These are phyloP conservation scores for Cladosporium sp. DNA, from an alignment of 2,329 filamentous ascomycete genomes.

Conservation along the genomic window DNA sequence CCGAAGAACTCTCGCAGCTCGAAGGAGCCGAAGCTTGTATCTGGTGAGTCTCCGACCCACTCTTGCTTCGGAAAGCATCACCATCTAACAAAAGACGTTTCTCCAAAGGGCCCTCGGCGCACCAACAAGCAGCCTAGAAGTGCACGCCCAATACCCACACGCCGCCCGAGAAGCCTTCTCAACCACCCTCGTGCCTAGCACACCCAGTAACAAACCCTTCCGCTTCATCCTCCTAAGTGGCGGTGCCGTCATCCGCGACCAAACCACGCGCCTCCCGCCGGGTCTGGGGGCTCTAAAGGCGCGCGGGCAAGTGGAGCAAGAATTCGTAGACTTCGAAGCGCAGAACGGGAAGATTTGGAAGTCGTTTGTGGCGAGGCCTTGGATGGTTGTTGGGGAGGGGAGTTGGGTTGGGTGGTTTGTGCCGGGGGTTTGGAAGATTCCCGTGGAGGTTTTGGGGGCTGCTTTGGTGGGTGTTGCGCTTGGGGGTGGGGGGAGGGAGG, in stretches of 20 bases:
- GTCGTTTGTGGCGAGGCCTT: constrained; percentile 23
- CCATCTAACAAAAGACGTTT: constrained; percentile 15
- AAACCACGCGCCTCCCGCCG: constrained; percentile 22
- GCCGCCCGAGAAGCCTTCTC: constrained; percentile 30
- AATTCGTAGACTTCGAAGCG: constrained; percentile 22
- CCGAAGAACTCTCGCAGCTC: constrained; percentile 35
- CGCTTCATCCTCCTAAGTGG: constrained; percentile 38
- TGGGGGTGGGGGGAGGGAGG: constrained; percentile 15
- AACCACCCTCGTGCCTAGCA: constrained; percentile 17
- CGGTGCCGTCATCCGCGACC: constrained; percentile 28
- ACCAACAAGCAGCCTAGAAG: constrained; percentile 22
- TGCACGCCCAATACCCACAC: constrained; percentile 33
- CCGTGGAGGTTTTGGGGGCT: constrained; percentile 19
- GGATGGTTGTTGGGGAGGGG: constrained; percentile 17
- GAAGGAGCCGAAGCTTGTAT: constrained; percentile 40
- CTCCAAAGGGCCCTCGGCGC: constrained; percentile 31
- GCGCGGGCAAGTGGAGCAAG: constrained; percentile 23
- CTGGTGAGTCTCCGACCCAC: constrained; percentile 25
- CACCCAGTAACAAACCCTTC: constrained; percentile 28
- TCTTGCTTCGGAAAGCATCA: neutral
- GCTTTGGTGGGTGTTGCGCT: constrained; percentile 20
- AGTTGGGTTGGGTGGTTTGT: constrained; percentile 15
- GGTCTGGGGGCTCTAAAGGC: constrained; percentile 6
- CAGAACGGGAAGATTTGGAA: constrained; percentile 22
- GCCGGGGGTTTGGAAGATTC: constrained; percentile 16